Percentiles rank a stretch among this genome's conserved stretches.
These are phyloP conservation scores for Scedosporium minutisporum DNA, from an alignment of 2,329 filamentous ascomycete genomes.

Conservation along the genomic window DNA sequence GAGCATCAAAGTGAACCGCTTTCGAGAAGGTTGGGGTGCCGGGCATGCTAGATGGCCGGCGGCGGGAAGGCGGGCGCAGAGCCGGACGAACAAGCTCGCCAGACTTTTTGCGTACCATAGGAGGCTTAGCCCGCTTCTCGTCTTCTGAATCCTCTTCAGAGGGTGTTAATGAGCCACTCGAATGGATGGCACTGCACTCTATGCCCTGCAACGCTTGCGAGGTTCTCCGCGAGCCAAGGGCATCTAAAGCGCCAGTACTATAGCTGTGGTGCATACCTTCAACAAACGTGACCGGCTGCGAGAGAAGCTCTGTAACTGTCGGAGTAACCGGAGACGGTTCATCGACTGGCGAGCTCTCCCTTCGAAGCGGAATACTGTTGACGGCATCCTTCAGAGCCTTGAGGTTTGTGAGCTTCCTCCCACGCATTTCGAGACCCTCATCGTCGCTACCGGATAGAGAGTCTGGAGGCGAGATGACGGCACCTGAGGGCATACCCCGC, in stretches of 20 bases:
- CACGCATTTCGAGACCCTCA: conserved; percentile 47
- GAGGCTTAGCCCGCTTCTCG: conserved; percentile 59
- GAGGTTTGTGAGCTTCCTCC: conserved; percentile 41
- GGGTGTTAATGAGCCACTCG: conserved; percentile 37
- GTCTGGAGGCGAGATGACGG: conserved; percentile 85
- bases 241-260: conserved; percentile 35
- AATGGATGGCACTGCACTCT: conserved; percentile 39
- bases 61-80: conserved; percentile 66
- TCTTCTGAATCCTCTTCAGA: conserved; percentile 58
- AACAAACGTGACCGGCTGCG: conserved; percentile 8
- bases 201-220: conserved; percentile 45
- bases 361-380: conserved; percentile 62
- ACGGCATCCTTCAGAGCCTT: conserved; percentile 74
- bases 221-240: conserved; percentile 19
- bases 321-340: conserved; percentile 11
- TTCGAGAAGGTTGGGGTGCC: conserved; percentile 94
- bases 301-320: conserved; percentile 16
- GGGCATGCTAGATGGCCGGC: conserved; percentile 90
- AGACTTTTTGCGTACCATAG: conserved; percentile 95
- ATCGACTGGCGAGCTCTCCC: conserved; percentile 44
- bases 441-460: conserved; percentile 70
- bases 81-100: conserved; percentile 92
- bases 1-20: conserved; percentile 95
- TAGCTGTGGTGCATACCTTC: conserved; percentile 36
- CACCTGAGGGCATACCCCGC: conserved; percentile 66